A percentile compares a stretch with the other conserved stretches of the same genome.
These are phyloP conservation scores for Aspergillus mulundensis DNA, from an alignment of 495 filamentous ascomycete genomes.

Conservation along the genomic window DNA sequence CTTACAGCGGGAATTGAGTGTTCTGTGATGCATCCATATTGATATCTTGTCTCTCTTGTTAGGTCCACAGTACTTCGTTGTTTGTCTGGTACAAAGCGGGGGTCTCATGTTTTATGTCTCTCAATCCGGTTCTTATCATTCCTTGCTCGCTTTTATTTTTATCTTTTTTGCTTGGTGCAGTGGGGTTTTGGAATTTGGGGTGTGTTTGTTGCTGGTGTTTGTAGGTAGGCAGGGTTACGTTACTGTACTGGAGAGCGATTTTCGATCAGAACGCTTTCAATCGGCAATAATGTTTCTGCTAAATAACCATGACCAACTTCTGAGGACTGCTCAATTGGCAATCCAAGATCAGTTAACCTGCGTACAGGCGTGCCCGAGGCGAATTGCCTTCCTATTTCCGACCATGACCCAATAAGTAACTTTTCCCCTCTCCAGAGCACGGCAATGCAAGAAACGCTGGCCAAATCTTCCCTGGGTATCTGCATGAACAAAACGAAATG, in stretches of 20 bases:
- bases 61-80: conserved; percentile 5
- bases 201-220: neutral
- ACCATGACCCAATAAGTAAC: no score
- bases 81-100: conserved; percentile 17
- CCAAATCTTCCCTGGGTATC: neutral
- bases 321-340: no score
- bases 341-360: no score
- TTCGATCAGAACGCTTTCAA: no score
- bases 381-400: no score
- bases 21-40: conserved; percentile 20
- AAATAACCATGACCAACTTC: no score
- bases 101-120: neutral
- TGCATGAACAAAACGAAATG: neutral
- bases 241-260: no score
- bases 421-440: neutral
- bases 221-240: neutral
- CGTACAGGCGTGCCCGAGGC: no score
- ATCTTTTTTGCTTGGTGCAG: neutral
- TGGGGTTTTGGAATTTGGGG: neutral
- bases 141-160: neutral
- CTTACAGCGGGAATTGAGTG: conserved; percentile 31
- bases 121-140: neutral
- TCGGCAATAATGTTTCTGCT: no score
- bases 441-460: neutral
- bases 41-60: conserved; percentile 11